Evolutionary conservation across 2,329 filamentous ascomycete species (phyloP).

Genomic region (Colletotrichum tropicicola): DNA sequence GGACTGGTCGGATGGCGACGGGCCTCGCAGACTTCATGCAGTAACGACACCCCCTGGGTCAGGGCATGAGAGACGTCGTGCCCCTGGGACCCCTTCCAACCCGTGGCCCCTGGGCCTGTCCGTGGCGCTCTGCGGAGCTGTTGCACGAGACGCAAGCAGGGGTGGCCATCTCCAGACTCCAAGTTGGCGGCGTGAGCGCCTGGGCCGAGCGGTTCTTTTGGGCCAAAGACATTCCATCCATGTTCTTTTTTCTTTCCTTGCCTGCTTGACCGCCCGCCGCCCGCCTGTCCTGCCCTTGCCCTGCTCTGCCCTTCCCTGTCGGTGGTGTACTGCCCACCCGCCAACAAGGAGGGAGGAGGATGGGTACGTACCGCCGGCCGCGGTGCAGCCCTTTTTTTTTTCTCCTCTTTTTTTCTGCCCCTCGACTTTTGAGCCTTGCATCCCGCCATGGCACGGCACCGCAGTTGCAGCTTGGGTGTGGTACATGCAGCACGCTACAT

Average conservation of each 20-base stretch:
- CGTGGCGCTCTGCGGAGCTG: conserved; percentile 6
- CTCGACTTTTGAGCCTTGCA: conserved; percentile 18
- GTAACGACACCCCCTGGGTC: conserved; percentile 21
- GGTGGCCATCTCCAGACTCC: conserved; percentile 27
- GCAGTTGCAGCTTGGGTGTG: not conserved
- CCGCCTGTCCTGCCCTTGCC: not conserved
- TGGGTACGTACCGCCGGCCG: not conserved
- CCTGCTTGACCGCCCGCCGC: conserved; percentile 25
- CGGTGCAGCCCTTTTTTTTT: not conserved
- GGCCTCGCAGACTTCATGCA: conserved; percentile 6
- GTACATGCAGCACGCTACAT: not conserved
- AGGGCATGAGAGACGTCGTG: not conserved
- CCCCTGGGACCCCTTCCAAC: conserved; percentile 23
- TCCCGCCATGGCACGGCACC: conserved; percentile 24
- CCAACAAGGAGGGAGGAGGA: not conserved
- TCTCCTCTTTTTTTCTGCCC: not conserved
- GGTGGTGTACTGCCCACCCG: not conserved
- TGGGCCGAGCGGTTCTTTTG: conserved; percentile 32
- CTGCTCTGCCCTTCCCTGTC: not conserved
- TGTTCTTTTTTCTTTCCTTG: conserved; percentile 29
- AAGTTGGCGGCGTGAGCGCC: conserved; percentile 30
- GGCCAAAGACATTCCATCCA: conserved; percentile 32
- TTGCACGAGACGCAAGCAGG: conserved; percentile 29
- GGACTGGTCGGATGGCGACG: conserved; percentile 7
- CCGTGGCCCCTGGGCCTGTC: not conserved